Percentiles rank a stretch among this genome's conserved stretches.
These are phyloP conservation scores for Spongospora subterranea DNA, from an alignment of 208 protist species.

Conservation along the genomic window DNA sequence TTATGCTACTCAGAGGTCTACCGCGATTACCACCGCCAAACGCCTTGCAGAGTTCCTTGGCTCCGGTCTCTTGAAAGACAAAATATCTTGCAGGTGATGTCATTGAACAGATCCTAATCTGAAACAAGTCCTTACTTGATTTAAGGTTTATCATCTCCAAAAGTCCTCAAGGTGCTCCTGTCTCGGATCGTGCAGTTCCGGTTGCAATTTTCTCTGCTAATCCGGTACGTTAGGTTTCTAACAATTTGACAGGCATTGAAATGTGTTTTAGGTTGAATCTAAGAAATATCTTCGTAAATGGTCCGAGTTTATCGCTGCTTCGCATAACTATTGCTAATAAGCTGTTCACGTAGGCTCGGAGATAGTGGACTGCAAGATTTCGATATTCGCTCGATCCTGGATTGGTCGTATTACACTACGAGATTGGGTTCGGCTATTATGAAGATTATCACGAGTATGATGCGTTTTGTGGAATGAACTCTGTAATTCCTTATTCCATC, in stretches of 20 bases:
- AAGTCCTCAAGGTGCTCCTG: constrained; percentile 88
- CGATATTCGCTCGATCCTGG: constrained; percentile 90
- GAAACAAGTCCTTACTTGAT: constrained; percentile 94
- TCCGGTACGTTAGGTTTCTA: not conserved
- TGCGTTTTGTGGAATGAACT: not conserved
- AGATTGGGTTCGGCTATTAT: constrained; percentile 93
- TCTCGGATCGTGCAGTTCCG: constrained; percentile 97
- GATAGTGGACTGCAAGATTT: constrained; percentile 73
- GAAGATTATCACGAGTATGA: constrained; percentile 95
- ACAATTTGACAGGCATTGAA: not conserved
- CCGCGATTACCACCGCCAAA: constrained; percentile 93
- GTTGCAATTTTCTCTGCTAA: constrained; percentile 94
- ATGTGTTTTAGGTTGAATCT: constrained; percentile 57
- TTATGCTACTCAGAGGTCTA: constrained; percentile 97
- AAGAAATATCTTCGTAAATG: constrained; percentile 92
- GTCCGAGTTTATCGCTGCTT: constrained; percentile 67
- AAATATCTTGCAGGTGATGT: not conserved
- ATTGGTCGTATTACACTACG: constrained; percentile 99
- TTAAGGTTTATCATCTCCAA: constrained; percentile 97
- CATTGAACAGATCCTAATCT: constrained; percentile 74
- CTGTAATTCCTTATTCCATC: not conserved
- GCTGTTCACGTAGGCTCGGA: constrained; percentile 69
- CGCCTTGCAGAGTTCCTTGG: constrained; percentile 97
- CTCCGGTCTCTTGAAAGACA: constrained; percentile 60
- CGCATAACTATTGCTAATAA: not conserved